Conservation (phyloP, 257 asterid species). For the Solanum ahanhuiri region DNA sequence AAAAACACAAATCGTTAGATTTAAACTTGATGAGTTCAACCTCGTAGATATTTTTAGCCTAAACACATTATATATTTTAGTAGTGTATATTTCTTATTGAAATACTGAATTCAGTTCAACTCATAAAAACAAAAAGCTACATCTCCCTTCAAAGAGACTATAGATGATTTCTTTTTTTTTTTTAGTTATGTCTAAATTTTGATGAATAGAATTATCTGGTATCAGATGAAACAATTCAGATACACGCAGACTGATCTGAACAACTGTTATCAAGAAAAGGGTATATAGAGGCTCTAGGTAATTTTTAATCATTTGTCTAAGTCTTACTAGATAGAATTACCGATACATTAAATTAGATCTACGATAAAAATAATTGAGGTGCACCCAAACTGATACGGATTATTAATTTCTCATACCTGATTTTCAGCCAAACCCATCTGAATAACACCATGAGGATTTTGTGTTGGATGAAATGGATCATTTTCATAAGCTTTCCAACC, state of each 20-base stretch:
- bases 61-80: neutral
- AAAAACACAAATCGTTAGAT: neutral
- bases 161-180: neutral
- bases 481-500: conserved; percentile 16
- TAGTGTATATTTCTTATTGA: neutral
- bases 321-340: neutral
- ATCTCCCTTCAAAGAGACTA: neutral
- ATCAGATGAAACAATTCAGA: neutral
- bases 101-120: neutral
- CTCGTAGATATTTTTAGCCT: neutral
- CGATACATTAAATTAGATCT: neutral
- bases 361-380: neutral
- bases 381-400: neutral
- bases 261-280: neutral
- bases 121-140: neutral
- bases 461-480: conserved; percentile 2
- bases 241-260: neutral
- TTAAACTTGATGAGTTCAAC: neutral
- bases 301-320: neutral
- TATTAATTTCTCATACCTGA: neutral
- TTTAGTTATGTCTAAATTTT: neutral
- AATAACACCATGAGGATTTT: conserved; percentile 6
- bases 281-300: neutral
- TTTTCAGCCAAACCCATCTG: conserved; percentile 14
- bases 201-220: neutral